These are phyloP conservation scores for Blastobotrys elegans DNA, from an alignment of 1,139 yeast genomes.

Conservation along the genomic window DNA sequence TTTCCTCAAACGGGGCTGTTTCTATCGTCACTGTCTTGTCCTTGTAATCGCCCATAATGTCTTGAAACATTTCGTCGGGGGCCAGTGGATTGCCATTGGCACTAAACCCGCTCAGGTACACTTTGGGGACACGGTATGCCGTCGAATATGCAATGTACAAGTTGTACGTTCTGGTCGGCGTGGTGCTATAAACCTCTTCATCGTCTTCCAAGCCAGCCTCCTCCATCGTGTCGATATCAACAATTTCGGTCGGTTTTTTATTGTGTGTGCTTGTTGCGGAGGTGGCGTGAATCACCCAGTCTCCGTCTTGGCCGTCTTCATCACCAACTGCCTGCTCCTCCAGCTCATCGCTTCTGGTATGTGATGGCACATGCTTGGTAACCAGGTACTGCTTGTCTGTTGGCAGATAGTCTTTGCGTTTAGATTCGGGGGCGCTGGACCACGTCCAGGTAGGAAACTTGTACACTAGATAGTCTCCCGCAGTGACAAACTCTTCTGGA, in stretches of 20 bases:
- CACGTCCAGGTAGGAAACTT: slow-evolving; percentile 98
- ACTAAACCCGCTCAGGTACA: slow-evolving; percentile 85
- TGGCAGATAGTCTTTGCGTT: slow-evolving; percentile 70
- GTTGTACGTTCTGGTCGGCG: slow-evolving; percentile 50
- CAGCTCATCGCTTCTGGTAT: slow-evolving; percentile 62
- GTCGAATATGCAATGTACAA: slow-evolving; percentile 89
- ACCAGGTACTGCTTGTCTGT: slow-evolving; percentile 79
- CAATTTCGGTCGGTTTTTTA: slow-evolving; percentile 28
- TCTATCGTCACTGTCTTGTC: slow-evolving; percentile 97
- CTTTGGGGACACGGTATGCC: slow-evolving; percentile 91
- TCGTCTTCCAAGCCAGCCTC: slow-evolving; percentile 31
- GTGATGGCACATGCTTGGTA: slow-evolving; percentile 85
- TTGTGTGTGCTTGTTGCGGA: not conserved
- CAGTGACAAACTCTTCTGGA: slow-evolving; percentile 86
- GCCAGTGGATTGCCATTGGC: slow-evolving; percentile 78
- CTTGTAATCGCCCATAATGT: slow-evolving; percentile 83
- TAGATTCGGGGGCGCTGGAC: slow-evolving; percentile 61
- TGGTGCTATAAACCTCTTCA: slow-evolving; percentile 22
- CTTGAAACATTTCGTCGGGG: slow-evolving; percentile 92
- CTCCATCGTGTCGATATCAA: slow-evolving; percentile 32
- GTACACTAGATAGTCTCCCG: slow-evolving; percentile 87
- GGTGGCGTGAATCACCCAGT: slow-evolving; percentile 40
- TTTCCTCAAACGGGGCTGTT: slow-evolving; percentile 74
- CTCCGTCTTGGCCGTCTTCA: slow-evolving; percentile 62
- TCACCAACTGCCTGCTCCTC: slow-evolving; percentile 41